These are phyloP conservation scores for Funneliformis geosporum DNA, from an alignment of 192 early-diverging fungal genomes.

Conservation along the genomic window DNA sequence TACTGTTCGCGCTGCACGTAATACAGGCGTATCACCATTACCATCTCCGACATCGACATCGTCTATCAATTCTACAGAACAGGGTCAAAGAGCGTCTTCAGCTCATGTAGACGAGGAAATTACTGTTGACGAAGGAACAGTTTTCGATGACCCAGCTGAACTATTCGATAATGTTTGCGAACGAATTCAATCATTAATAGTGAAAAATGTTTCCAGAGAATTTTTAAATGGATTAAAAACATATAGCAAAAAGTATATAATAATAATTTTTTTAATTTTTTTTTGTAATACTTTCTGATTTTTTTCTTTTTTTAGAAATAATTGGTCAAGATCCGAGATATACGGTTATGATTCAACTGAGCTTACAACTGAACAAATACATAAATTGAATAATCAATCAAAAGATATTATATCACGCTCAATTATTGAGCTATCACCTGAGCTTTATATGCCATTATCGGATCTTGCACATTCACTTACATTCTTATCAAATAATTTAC, in stretches of 20 bases:
- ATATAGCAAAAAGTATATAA: conserved; percentile 49
- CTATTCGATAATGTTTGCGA: conserved; percentile 41
- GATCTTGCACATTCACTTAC: conserved; percentile 43
- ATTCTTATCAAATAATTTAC: conserved; percentile 42
- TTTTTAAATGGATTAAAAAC: conserved; percentile 44
- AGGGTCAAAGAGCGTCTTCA: conserved; percentile 30
- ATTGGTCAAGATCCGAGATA: conserved; percentile 48
- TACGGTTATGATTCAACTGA: not conserved
- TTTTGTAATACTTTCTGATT: not conserved
- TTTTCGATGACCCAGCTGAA: conserved; percentile 48
- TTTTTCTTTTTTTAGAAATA: conserved; percentile 36
- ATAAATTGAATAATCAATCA: not conserved
- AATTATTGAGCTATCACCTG: conserved; percentile 49
- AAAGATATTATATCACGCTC: not conserved
- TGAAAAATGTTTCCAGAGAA: conserved; percentile 48
- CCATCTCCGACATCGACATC: conserved; percentile 24
- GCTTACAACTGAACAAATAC: not conserved
- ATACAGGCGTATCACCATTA: conserved; percentile 14
- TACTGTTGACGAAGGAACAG: conserved; percentile 41
- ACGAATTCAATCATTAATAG: conserved; percentile 46
- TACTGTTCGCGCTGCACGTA: conserved; percentile 28
- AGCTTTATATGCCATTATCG: conserved; percentile 51
- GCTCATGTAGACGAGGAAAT: conserved; percentile 26
- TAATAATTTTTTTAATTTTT: not conserved
- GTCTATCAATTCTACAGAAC: conserved; percentile 25